Evolutionary conservation across 768 basidiomycete genomes (phyloP).

Genomic region (Pleurotus sapidus): DNA sequence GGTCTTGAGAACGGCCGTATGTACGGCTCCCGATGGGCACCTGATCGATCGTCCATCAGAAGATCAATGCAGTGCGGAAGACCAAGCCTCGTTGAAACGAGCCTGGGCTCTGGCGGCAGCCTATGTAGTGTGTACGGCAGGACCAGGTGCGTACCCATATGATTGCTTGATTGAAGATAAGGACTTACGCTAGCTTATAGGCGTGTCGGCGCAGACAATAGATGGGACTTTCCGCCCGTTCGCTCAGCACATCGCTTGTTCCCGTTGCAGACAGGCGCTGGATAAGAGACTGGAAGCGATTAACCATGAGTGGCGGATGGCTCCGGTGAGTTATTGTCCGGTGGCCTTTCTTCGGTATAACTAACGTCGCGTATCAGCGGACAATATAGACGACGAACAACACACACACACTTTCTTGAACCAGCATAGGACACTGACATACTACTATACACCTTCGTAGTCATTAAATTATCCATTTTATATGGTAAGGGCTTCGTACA

Average conservation of each 20-base stretch:
- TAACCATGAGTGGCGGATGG: background rate
- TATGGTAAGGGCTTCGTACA: too few species aligned
- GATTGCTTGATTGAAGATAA: background rate
- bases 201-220: background rate
- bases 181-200: background rate
- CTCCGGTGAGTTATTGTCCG: background rate
- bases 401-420: too few species aligned
- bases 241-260: background rate
- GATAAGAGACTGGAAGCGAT: background rate
- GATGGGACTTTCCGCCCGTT: background rate
- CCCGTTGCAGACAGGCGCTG: background rate
- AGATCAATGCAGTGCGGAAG: background rate
- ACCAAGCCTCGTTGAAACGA: background rate
- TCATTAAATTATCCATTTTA: too few species aligned
- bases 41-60: too few species aligned
- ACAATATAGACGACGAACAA: too few species aligned
- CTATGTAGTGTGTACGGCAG: background rate
- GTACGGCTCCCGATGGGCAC: background rate
- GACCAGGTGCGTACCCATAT: background rate
- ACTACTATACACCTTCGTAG: too few species aligned
- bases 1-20: background rate
- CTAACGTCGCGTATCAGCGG: too few species aligned
- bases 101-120: background rate
- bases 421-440: too few species aligned
- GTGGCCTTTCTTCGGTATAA: too few species aligned